Base-by-base conservation (phyloP, 495 filamentous ascomycete species). In the Oleoguttula mirabilis region DNA sequence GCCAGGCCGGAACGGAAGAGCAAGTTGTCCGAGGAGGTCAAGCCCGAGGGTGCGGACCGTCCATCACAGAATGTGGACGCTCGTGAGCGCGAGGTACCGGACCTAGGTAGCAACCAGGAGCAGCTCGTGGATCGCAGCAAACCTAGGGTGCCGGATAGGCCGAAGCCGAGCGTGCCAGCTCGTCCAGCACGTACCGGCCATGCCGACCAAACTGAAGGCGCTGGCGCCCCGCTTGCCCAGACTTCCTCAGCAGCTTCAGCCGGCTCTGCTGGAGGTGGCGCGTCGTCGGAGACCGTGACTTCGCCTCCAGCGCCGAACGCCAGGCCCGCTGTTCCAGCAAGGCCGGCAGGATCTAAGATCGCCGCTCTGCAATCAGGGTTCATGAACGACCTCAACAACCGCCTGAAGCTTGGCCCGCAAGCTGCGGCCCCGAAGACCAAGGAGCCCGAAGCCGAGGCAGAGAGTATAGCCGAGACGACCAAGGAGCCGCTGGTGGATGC, bases 311-410 rank as follows among this genome's bases (percentile, higher is more conserved):
- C 41, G 15, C 41, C 56, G 19, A 65, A 65, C 36, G 30, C 53
- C 3, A 63, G 63, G 39, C 60, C 60, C 2, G 69, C 75, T 0
- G 67, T 94, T 8, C 88, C 90, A n/a, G 76, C 80, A 15, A 73
- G 87, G 22, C 85, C 86, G 0, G 67, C 69, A 31, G 85, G 83
- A 3, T 68, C 74, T 32, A 96, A 96, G 65, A 90, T 98, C 54
- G 85, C 87, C 12, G 83, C 87, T 17, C 57, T 96, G 38, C 84
- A 90, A 61, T 80, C 81, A 12, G 86, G 84, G 3, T 95, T 96
- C 62, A 72, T 96, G 66, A 80, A 73, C 21, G 88, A 96, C 56
- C 63, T 98, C 28, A 90, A 96, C 58, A 82, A 80, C 12, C 76
- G 85, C 12, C 66, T 98, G 28, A 77, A 82, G 58, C 60, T 87